A percentile compares a stretch with the other conserved stretches of the same genome.
These are phyloP conservation scores for Effrenium voratum DNA, from an alignment of 73 alveolate genomes.

Conservation along the genomic window DNA sequence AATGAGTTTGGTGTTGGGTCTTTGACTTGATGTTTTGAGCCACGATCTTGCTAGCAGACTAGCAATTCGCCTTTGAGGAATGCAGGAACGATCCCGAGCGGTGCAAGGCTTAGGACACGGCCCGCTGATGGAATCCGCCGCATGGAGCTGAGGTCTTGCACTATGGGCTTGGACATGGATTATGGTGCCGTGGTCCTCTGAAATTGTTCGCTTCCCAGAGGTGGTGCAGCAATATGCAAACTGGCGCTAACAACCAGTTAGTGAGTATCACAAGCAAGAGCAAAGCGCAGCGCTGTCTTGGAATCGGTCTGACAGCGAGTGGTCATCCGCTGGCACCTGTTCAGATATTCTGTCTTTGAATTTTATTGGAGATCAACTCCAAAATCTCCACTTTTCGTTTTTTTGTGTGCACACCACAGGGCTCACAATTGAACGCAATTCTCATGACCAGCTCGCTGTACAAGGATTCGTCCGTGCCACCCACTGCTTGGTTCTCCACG, in stretches of 20 bases:
- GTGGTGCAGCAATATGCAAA: no score
- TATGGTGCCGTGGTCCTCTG: conserved; percentile 79
- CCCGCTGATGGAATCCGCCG: background rate
- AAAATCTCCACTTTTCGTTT: no score
- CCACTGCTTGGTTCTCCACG: conserved; percentile 54
- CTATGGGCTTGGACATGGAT: conserved; percentile 74
- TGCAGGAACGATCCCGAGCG: conserved; percentile 61
- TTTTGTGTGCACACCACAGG: no score
- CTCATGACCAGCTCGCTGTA: background rate
- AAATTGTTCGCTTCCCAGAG: conserved; percentile 22
- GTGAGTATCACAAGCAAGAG: no score
- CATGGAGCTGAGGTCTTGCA: conserved; percentile 42
- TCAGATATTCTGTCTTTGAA: no score
- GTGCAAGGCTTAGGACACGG: background rate
- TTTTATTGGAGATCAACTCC: no score
- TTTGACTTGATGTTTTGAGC: background rate
- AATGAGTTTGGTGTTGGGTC: background rate
- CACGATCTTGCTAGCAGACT: background rate
- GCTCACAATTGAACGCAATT: no score
- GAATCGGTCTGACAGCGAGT: no score
- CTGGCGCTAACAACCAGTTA: no score
- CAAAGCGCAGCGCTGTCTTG: no score
- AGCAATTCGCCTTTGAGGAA: background rate
- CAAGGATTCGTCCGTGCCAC: conserved; percentile 70
- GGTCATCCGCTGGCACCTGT: no score